Conservation (phyloP, 2,329 filamentous ascomycete species). For the Pseudogymnoascus verrucosus region DNA sequence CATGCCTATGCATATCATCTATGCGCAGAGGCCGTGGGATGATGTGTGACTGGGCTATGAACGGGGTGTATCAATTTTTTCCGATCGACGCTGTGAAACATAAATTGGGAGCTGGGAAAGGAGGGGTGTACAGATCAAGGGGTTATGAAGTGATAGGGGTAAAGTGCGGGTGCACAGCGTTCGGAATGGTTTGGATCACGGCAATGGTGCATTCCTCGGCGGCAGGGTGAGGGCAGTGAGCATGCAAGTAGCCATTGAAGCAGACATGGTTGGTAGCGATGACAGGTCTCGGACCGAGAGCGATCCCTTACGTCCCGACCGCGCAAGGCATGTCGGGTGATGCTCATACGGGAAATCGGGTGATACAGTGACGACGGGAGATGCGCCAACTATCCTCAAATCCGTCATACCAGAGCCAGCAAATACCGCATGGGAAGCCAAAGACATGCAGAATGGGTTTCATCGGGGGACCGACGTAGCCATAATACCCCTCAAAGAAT, state of each 20-base stretch:
- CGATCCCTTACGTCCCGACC: neutral
- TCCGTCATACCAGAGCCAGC: neutral
- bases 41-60: neutral
- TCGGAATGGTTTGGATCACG: neutral
- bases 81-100: neutral
- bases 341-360: neutral
- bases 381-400: neutral
- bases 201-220: neutral
- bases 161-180: neutral
- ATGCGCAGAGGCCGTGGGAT: constrained; percentile 13
- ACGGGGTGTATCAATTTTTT: neutral
- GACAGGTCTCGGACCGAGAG: neutral
- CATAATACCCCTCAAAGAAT: neutral
- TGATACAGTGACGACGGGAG: neutral
- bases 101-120: neutral
- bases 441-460: neutral
- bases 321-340: neutral
- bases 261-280: neutral
- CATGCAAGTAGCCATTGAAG: neutral
- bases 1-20: constrained; percentile 12
- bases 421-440: neutral
- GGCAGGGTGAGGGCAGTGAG: neutral
- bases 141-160: neutral
- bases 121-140: constrained; percentile 1
- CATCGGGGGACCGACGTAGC: neutral